These are phyloP conservation scores for Fusarium graminum DNA, from an alignment of 2,329 filamentous ascomycete species.

Conservation along the genomic window DNA sequence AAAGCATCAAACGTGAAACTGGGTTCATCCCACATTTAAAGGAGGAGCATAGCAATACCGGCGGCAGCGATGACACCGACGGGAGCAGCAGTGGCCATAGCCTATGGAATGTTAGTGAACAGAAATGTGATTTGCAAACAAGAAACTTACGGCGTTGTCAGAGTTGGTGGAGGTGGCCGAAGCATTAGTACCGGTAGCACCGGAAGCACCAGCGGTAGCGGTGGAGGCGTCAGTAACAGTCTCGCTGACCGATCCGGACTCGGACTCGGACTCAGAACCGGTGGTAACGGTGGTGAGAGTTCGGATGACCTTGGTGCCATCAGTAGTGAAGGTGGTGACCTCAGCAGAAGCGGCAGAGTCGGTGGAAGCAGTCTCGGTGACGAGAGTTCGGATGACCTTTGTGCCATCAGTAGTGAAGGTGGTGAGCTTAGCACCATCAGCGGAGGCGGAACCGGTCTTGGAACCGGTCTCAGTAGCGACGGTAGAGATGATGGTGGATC, in stretches of 20 bases:
- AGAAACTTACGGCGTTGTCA: slow-evolving; percentile 51
- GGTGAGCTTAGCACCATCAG: slow-evolving; percentile 17
- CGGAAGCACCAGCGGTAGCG: slow-evolving; percentile 25
- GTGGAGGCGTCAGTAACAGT: slow-evolving; percentile 42
- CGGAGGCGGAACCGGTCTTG: slow-evolving; percentile 17
- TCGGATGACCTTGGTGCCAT: slow-evolving; percentile 34
- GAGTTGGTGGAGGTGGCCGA: slow-evolving; percentile 37
- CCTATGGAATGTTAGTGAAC: slow-evolving; percentile 43
- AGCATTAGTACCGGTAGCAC: slow-evolving; percentile 36
- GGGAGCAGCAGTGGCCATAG: slow-evolving; percentile 59
- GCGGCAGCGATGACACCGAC: slow-evolving; percentile 63
- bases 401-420: slow-evolving; percentile 41
- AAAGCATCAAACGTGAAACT: slow-evolving; percentile 46
- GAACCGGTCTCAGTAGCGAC: slow-evolving; percentile 22
- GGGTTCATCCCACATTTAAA: slow-evolving; percentile 55
- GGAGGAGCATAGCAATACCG: slow-evolving; percentile 62
- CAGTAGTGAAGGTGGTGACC: slow-evolving; percentile 44
- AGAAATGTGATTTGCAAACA: neutral
- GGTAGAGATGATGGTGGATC: slow-evolving; percentile 40
- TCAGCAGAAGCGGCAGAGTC: slow-evolving; percentile 28
- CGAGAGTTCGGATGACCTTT: slow-evolving; percentile 38
- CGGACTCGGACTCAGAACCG: slow-evolving; percentile 28
- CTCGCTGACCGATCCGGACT: slow-evolving; percentile 31
- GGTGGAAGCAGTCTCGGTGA: slow-evolving; percentile 34
- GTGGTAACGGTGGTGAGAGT: slow-evolving; percentile 42